Base-by-base conservation (phyloP, 2,329 filamentous ascomycete genomes). In the Calonectria ilicicola region DNA sequence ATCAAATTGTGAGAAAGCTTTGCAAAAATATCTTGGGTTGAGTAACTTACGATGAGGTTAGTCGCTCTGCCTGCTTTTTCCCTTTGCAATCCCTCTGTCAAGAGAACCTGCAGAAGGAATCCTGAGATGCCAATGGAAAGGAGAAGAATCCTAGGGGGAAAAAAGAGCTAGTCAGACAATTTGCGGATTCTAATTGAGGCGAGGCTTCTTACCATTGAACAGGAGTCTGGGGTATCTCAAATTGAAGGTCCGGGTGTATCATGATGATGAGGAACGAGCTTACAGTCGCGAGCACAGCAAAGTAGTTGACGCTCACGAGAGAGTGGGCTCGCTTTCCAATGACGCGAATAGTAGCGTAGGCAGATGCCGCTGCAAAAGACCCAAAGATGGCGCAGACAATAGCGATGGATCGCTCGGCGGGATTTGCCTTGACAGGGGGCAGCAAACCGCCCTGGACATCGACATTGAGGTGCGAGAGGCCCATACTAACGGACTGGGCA, bases 221-320 rank as follows among this genome's bases (percentile, higher is more conserved):
- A 0, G 66, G 7, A 21, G 63, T 75, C 10, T 75, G 73, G 0
- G 84, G 82, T 2, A 84, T 78, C 66, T 85, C 81, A 10, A 89
- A 84, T 3, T 82, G 77, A 27, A 87, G 77, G 40, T 82, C 82
- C 0, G 87, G 87, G 32, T 86, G 81, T 10, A 85, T 72, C 15
- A 85, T 85, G 80, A 95, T 90, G 46, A 90, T 89, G 1, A 92
- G 78, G 1, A 89, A 83, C 9, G 92, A 93, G 64, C 94, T 90
- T 0, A 94, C 77, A 0, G 91, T 93, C 46, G 93, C 93, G 81
- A 91, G 88, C 0, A 85, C 84, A 1, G 92, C 91, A 80, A 96
- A 96, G 82, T 96, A 96, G 74, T 94, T 95, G 9, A 96, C 94
- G 35, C 89, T 92, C 49, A 96, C 90, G 19, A 97, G 89, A 0